phyloP scores from a whole-genome alignment of 1,139 yeast genomes.

The Saccharomyces hybrid region DNA sequence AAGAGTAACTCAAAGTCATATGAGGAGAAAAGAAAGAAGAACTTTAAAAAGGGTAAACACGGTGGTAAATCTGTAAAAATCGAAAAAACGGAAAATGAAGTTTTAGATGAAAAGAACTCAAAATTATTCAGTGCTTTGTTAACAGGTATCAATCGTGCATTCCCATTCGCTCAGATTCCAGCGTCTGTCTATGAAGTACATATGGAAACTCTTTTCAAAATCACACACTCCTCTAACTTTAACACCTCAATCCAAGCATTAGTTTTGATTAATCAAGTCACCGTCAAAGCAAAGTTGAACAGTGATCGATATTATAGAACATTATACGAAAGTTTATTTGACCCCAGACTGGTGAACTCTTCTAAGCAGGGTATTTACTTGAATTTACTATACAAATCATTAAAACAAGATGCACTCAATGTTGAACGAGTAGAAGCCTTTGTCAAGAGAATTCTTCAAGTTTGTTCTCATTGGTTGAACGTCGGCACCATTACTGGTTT shows the following conservation, averaged over 20 bases:
- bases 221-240: constrained; percentile 91
- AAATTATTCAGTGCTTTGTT: constrained; percentile 83
- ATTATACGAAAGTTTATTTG: constrained; percentile 81
- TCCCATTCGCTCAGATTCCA: constrained; percentile 81
- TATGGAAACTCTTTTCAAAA: constrained; percentile 74
- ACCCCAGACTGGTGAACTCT: constrained; percentile 71
- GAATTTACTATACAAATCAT: constrained; percentile 75
- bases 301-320: constrained; percentile 81
- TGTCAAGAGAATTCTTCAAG: constrained; percentile 82
- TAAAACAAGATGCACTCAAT: constrained; percentile 59
- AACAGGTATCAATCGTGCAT: constrained; percentile 94
- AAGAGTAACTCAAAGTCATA: constrained; percentile 32
- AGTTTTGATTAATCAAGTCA: constrained; percentile 72
- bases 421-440: constrained; percentile 73
- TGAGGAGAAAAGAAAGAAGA: constrained; percentile 46
- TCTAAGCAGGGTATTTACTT: constrained; percentile 87
- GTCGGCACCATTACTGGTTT: constrained; percentile 90
- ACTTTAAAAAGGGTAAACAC: constrained; percentile 53
- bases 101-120: constrained; percentile 75
- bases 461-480: constrained; percentile 78
- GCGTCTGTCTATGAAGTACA: constrained; percentile 67
- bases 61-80: constrained; percentile 76
- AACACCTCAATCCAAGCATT: constrained; percentile 92
- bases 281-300: constrained; percentile 47
- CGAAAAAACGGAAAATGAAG: constrained; percentile 60